Evolutionary conservation across 1,284 basidiomycete genomes (phyloP), one percentile per base, ranked within the genome.

Genomic region (Marasmius fiardii): DNA sequence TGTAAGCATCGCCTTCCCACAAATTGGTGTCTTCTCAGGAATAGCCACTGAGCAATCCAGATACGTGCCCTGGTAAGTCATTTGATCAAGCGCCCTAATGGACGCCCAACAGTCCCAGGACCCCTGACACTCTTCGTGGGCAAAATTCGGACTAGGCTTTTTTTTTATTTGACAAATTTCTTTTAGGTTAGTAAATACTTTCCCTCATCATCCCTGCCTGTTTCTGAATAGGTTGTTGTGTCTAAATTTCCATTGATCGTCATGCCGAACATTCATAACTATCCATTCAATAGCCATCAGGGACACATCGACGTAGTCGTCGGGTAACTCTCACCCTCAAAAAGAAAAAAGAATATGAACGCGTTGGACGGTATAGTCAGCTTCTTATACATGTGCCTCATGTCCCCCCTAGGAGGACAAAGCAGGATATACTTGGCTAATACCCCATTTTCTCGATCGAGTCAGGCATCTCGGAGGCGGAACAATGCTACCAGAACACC

Each of bases 61-160:
- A n/a, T 37, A 37, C 12, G 12, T 37, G 43, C 10, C 10, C 20
- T 10, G 23, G 11, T 11, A 21, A 33, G 28, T 26, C 26, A 33
- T 33, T 49, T 33, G 47, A 49, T 49, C 47, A 49, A 49, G 28
- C 28, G 47, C 23, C 31, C 24, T 33, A n/a, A 16, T 45, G 44
- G 44, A 23, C 44, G 44, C 23, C 20, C 21, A 28, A 23, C 6
- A 11, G n/a, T 24, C 26, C 26, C 44, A 23, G 47, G 47, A 49
- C 47, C 47, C n/a, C 47, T 11, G 47, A 49, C n/a, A 49, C 47
- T 20, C 44, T 23, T n/a, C n/a, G n/a, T n/a, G n/a, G n/a, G n/a
- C 2, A 41, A 18, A 16, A 41, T 7, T 41, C 28, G n/a, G n/a
- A n/a, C 10, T 31, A 31, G 28, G 37, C 39, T 20, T 41, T 41